Conservation (phyloP, 441 rosid species). For the Omphalea diandra region DNA sequence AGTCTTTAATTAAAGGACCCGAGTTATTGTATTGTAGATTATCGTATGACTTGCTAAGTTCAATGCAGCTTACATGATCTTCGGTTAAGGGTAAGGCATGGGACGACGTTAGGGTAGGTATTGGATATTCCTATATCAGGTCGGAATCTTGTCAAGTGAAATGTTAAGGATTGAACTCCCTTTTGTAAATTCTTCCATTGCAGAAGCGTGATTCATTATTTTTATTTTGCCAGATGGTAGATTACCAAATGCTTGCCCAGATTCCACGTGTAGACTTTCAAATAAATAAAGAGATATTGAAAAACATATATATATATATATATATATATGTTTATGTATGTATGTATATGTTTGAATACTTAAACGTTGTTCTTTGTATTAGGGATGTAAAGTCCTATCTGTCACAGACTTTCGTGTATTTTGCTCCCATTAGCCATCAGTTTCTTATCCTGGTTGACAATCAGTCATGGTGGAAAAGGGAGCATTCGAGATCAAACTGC, state of each 20-base stretch:
- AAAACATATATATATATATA: not conserved
- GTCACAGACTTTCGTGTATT: constrained; percentile 8
- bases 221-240: not conserved
- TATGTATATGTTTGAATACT: not conserved
- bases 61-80: not conserved
- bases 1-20: not conserved
- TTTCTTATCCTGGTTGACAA: constrained; percentile 11
- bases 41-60: not conserved
- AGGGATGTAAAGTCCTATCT: constrained; percentile 12
- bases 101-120: not conserved
- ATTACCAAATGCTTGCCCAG: not conserved
- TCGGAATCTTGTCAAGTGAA: not conserved
- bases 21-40: not conserved
- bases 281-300: not conserved
- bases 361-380: not conserved
- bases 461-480: constrained; percentile 13
- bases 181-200: not conserved
- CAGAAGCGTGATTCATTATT: not conserved
- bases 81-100: not conserved
- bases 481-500: not conserved
- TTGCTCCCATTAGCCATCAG: constrained; percentile 13
- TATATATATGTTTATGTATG: not conserved
- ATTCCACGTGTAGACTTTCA: too few relatives aligned
- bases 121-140: not conserved
- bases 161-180: not conserved